Evolutionary conservation across 2,329 filamentous ascomycete genomes (phyloP), one percentile per base, ranked within the genome.

Genomic region (Diaporthe citriasiana): DNA sequence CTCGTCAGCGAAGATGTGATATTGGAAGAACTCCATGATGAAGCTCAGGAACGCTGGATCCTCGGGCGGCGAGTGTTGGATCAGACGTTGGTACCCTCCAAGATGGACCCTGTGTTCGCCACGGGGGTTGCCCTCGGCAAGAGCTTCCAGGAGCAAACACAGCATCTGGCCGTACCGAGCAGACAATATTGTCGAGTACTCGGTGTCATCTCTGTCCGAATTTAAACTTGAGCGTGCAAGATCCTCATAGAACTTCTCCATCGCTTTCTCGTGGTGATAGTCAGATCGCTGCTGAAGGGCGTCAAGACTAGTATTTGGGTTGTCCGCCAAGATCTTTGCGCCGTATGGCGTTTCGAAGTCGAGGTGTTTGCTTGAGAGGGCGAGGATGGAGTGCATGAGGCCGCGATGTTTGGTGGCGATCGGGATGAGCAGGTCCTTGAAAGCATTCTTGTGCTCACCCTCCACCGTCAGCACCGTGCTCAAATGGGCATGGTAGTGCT

Each of bases 331-430:
- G 6, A 91, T 79, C 60, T 88, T 89, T 73, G 81, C 77, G 15
- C 89, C 90, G 71, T 91, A 90, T 0, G 89, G 86, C 0, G 89
- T 88, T 6, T 88, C 85, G 75, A 87, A 88, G 81, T 92, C 89
- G 71, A 92, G 88, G 78, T 97, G 95, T 75, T 92, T 95, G 78
- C 94, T 94, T 50, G 95, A 94, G 12, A 98, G 87, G 57, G 94
- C 95, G 70, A 98, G 88, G 66, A 98, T 91, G 15, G 95, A 97
- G 81, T 98, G 95, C 95, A 98, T 97, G 70, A 98, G 86, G 17
- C 94, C 94, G 76, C 91, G 89, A 80, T 97, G 93, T 75, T 92
- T 88, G 55, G 94, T 91, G 3, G 95, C 95, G 85, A 97, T 93
- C 1, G 94, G 94, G 3, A 97, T 87, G 47, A 98, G 86, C 77